Conservation (phyloP, 257 asterid genomes). For the Verbena officinalis region DNA sequence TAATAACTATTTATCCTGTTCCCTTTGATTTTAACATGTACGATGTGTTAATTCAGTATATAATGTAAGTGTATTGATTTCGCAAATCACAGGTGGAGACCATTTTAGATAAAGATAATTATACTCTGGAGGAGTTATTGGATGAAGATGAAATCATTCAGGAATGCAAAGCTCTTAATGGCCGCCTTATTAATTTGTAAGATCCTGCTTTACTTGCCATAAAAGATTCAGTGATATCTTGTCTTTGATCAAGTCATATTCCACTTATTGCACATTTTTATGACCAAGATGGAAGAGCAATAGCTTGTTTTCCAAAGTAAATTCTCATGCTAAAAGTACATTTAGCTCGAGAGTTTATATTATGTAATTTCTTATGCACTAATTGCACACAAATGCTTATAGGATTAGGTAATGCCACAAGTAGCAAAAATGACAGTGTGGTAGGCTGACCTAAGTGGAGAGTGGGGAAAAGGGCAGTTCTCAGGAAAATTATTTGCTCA, state of each 20-base stretch:
- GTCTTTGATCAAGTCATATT: constrained; percentile 9
- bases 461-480: neutral
- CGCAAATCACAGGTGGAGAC: constrained; percentile 61
- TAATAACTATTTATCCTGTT: neutral
- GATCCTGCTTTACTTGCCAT: constrained; percentile 30
- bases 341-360: constrained; percentile 4
- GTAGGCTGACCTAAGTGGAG: constrained; percentile 16
- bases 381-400: constrained; percentile 6
- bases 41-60: neutral
- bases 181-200: constrained; percentile 73
- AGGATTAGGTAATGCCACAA: constrained; percentile 3
- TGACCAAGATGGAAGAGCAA: constrained; percentile 18
- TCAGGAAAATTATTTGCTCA: constrained; percentile 2
- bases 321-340: constrained; percentile 3
- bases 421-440: constrained; percentile 7
- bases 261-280: neutral
- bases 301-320: neutral
- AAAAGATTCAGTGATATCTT: constrained; percentile 9
- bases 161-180: constrained; percentile 80
- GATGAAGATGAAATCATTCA: constrained; percentile 82
- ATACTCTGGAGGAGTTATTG: constrained; percentile 65
- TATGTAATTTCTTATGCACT: neutral
- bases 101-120: constrained; percentile 63
- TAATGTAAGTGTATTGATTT: neutral
- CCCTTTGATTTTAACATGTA: neutral